These are phyloP conservation scores for Chenopodium berlandieri DNA, from an alignment of 148 eudicot genomes.

Conservation along the genomic window DNA sequence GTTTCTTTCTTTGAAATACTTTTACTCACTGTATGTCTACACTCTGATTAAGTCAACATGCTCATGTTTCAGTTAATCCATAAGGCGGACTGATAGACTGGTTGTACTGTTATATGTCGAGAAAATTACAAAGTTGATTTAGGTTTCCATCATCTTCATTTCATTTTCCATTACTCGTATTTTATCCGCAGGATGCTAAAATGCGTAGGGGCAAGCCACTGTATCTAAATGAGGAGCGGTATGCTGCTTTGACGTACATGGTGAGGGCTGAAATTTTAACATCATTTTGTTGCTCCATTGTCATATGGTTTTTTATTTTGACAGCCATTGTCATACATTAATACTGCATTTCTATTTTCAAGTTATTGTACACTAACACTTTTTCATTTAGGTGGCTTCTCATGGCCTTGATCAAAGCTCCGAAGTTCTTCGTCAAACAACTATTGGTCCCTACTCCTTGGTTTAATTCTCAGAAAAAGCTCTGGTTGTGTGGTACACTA, in stretches of 20 bases:
- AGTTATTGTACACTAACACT: neutral
- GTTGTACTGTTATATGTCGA: neutral
- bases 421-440: slow-evolving; percentile 81
- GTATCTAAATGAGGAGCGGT: slow-evolving; percentile 84
- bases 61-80: neutral
- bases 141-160: neutral
- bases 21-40: neutral
- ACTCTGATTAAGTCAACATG: neutral
- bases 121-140: neutral
- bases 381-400: slow-evolving; percentile 65
- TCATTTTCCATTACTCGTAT: neutral
- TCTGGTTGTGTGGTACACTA: neutral
- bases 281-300: neutral
- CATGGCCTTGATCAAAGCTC: slow-evolving; percentile 89
- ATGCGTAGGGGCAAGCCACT: slow-evolving; percentile 88
- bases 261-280: slow-evolving; percentile 32
- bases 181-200: slow-evolving; percentile 62
- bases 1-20: neutral
- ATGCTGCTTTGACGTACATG: slow-evolving; percentile 86
- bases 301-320: neutral
- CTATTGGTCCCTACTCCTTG: slow-evolving; percentile 55
- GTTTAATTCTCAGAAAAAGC: slow-evolving; percentile 36
- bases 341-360: neutral
- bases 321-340: neutral
- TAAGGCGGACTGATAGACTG: neutral